Evolutionary conservation across 2,329 filamentous ascomycete species (phyloP).

Genomic region (Microcyclosporella mali): DNA sequence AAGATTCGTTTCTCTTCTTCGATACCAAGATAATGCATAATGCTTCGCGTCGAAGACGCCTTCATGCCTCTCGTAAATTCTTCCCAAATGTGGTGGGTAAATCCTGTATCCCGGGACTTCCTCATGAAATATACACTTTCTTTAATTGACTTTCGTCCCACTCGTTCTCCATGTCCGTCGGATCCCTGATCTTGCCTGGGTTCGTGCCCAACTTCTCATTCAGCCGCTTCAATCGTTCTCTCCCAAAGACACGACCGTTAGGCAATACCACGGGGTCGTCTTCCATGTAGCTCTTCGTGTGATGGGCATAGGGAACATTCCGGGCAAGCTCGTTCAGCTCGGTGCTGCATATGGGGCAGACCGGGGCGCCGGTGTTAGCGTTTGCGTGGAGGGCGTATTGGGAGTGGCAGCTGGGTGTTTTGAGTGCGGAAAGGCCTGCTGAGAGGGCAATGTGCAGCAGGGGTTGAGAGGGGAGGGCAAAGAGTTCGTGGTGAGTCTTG

Average conservation of each 20-base stretch:
- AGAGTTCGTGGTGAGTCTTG: slow-evolving; percentile 76
- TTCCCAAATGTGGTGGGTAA: too few relatives aligned
- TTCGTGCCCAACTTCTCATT: slow-evolving; percentile 71
- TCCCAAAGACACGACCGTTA: slow-evolving; percentile 79
- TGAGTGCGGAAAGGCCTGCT: slow-evolving; percentile 86
- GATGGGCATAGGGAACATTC: slow-evolving; percentile 87
- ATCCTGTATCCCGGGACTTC: too few relatives aligned
- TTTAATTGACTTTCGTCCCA: slow-evolving; percentile 59
- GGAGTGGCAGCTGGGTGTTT: slow-evolving; percentile 88
- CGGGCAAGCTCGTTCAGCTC: slow-evolving; percentile 88
- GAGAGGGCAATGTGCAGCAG: slow-evolving; percentile 86
- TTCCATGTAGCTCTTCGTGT: slow-evolving; percentile 89
- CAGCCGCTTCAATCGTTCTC: slow-evolving; percentile 65
- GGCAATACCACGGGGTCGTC: slow-evolving; percentile 79
- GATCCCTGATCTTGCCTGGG: slow-evolving; percentile 65
- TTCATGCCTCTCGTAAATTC: too few relatives aligned
- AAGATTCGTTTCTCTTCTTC: too few relatives aligned
- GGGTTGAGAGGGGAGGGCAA: slow-evolving; percentile 73
- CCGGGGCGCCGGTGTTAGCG: slow-evolving; percentile 58
- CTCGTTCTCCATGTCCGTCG: slow-evolving; percentile 58
- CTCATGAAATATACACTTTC: slow-evolving; percentile 83
- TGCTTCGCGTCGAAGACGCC: too few relatives aligned
- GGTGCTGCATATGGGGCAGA: slow-evolving; percentile 93
- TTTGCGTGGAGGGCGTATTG: slow-evolving; percentile 53
- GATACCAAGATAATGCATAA: too few relatives aligned